Evolutionary conservation across 768 basidiomycete genomes (phyloP).

Genomic region (Neoboletus magnificus): DNA sequence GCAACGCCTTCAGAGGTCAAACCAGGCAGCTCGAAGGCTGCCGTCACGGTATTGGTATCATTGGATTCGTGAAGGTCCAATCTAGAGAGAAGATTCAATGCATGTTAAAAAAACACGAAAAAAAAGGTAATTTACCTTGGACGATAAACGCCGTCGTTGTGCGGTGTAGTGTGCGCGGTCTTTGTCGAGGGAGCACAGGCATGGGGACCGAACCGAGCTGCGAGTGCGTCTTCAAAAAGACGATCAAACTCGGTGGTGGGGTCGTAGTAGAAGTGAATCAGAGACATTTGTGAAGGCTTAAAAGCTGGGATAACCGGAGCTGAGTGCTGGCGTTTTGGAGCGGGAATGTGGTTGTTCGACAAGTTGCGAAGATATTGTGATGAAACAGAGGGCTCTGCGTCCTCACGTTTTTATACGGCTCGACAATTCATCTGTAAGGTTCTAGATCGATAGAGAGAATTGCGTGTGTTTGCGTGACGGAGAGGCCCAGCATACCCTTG

Average conservation of each 20-base stretch:
- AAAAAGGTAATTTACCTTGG: constrained; percentile 17
- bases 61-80: constrained; percentile 44
- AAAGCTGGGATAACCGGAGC: background rate
- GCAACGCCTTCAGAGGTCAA: constrained; percentile 46
- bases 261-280: background rate
- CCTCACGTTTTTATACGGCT: constrained; percentile 1
- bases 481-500: background rate
- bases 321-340: too few species aligned
- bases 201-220: constrained; percentile 9
- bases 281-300: background rate
- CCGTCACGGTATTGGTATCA: constrained; percentile 34
- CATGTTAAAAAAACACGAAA: too few species aligned
- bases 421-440: background rate
- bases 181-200: background rate
- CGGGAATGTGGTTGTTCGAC: background rate
- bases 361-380: background rate
- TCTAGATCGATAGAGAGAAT: background rate
- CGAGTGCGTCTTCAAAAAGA: constrained; percentile 23
- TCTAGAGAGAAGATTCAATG: constrained; percentile 12
- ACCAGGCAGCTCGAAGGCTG: constrained; percentile 55
- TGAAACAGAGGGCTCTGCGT: background rate
- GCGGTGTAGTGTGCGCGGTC: background rate
- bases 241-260: constrained; percentile 3
- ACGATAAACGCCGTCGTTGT: background rate
- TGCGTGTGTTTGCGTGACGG: background rate